Percentiles rank a stretch among this genome's conserved stretches.
phyloP scores from a whole-genome alignment of 2,329 filamentous ascomycete genomes.

The Endoconidiophora laricicola region DNA sequence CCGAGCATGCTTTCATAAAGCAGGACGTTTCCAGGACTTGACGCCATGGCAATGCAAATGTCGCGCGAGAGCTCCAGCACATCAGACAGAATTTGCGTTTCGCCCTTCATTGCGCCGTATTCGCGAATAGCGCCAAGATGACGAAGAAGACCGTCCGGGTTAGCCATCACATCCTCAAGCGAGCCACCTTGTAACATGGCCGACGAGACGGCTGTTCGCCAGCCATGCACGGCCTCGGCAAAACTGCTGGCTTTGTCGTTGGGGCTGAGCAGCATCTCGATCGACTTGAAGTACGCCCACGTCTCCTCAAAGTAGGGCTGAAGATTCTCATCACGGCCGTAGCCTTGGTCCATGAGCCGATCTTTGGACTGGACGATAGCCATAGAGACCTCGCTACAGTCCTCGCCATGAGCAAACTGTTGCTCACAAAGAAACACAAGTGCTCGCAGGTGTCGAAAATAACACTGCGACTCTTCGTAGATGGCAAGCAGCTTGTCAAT shows the following conservation, averaged over 20 bases:
- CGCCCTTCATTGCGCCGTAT: conserved; percentile 34
- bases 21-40: conserved; percentile 23
- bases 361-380: conserved; percentile 4
- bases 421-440: conserved; percentile 28
- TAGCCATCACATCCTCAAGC: conserved; percentile 15
- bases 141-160: conserved; percentile 30
- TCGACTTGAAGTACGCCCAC: conserved; percentile 12
- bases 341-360: conserved; percentile 5
- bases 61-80: conserved; percentile 30
- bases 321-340: conserved; percentile 8
- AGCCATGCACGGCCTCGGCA: conserved; percentile 8
- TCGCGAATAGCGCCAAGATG: conserved; percentile 35
- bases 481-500: conserved; percentile 32
- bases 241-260: conserved; percentile 1
- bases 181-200: conserved; percentile 12
- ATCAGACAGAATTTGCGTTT: conserved; percentile 28
- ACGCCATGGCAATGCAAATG: conserved; percentile 21
- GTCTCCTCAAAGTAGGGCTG: conserved; percentile 9
- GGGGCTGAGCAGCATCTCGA: conserved; percentile 10
- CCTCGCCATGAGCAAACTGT: conserved; percentile 10
- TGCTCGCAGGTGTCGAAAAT: conserved; percentile 35
- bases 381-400: not conserved
- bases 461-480: conserved; percentile 33
- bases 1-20: conserved; percentile 31
- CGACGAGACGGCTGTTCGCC: conserved; percentile 9